Evolutionary conservation across 2,329 filamentous ascomycete species (phyloP), one percentile per base, ranked within the genome.

Genomic region (Aspergillus novoparasiticus): DNA sequence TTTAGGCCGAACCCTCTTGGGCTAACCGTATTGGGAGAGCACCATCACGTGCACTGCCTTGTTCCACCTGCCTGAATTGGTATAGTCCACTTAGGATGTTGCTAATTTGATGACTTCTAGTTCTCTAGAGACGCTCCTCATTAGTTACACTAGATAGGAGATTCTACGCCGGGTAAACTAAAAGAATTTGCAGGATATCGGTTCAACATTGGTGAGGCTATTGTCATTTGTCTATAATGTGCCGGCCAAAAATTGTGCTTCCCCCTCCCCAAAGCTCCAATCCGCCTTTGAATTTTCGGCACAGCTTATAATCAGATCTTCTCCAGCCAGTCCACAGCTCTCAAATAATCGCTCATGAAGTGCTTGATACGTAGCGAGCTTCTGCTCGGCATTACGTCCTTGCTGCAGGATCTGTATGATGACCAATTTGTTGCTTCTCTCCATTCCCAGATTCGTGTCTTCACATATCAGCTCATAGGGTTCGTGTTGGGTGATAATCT

Each of bases 321-420:
- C 59, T 1, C 67, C 67, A 32, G 68, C 60, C 0, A 75, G 46
- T 10, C 34, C 12, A 21, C 46, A 45, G 9, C 9, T 19, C 19
- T 41, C 11, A 12, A 26, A 14, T 66, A 69, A 39, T 67, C 69
- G 54, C 71, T 63, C 19, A 58, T 32, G 16, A 30, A 75, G 39
- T 1, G 61, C 63, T 10, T 63, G 61, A 53, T 74, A 75, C 8
- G 71, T 43, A 2, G 45, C 59, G 56, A 74, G 68, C 62, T 76
- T 76, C 55, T 66, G 66, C 39, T 67, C 61, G 8, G n/a, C 64
- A 70, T 41, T 69, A 62, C 73, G 68, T 0, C 73, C 74, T 57
- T 74, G 74, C 63, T 75, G 73, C 62, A 75, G 74, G 39, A 75
- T 71, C 53, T 76, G 73, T 36, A 75, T 71, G 64, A 75, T 70